Base-by-base conservation (phyloP, 169 alveolate genomes). In the Babesia divergens region DNA sequence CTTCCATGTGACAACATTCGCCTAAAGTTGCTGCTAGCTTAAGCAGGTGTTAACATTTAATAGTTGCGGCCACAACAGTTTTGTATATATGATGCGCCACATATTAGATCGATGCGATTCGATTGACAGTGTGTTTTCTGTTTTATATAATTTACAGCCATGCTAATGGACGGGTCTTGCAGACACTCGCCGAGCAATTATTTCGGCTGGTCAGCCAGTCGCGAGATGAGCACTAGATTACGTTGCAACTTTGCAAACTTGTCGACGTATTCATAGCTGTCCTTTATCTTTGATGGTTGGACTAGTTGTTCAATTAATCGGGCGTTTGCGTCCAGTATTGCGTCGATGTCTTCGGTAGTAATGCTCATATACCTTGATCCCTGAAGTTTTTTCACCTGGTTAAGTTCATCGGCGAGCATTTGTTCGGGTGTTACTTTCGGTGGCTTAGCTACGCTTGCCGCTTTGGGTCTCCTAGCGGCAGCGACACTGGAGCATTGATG, bases 121-220 rank as follows among this genome's bases (percentile, higher is more conserved):
- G 13, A 46, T 11, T 46, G 5, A 46, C 31, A 13, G 9, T 46
- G 13, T n/a, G 54, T 6, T 40, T 11, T 40, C 16, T 40, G 47
- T 40, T 16, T 16, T 11, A 40, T 40, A 40, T 40, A 40, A 40
- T 40, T 40, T n/a, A n/a, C n/a, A n/a, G n/a, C n/a, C n/a, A n/a
- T n/a, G n/a, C n/a, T n/a, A n/a, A n/a, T n/a, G n/a, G n/a, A n/a
- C n/a, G n/a, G n/a, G n/a, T n/a, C n/a, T n/a, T n/a, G 13, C 49
- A 14, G 49, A 42, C 49, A 16, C 32, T 32, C n/a, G 70, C 20
- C 37, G 11, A n/a, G 20, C 2, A 31, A 0, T 28, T 72, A 72
- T 26, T 60, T 72, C 11, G 72, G 83, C 51, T 72, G 83, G 54
- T 72, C 83, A 18, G 83, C 50, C 3, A 72, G 53, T 38, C 83